Base-by-base conservation (phyloP, 2,329 filamentous ascomycete species). In the Metarhizium rileyi region DNA sequence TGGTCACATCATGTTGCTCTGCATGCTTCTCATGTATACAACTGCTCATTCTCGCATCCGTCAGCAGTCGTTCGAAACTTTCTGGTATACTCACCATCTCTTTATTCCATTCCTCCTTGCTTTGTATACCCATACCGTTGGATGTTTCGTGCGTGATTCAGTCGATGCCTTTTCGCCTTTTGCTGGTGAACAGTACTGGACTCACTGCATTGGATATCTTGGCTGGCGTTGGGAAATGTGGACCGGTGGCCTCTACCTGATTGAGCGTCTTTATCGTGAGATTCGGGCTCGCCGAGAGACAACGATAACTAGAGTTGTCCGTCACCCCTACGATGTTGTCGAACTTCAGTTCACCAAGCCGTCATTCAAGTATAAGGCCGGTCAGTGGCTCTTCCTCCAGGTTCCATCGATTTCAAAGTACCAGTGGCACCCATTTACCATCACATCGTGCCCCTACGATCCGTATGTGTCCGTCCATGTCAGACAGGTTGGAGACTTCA, bases 31-130 rank as follows among this genome's bases (percentile, higher is more conserved):
- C 55, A 98, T 98, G 77, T 98, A 95, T 71, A 98, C 93, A 1
- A 96, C 90, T 0, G 86, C 93, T 3, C 93, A 98, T 64, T 79
- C 86, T 60, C 86, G 88, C 57, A 97, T 98, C 56, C 86, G 93
- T 49, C 91, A 97, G 65, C 93, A 98, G 65, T 95, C 89, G 0
- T 98, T 90, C 63, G 93, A 98, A 71, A 94, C 91, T 0, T 98
- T 98, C 66, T 98, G 93, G 93, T 98, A 98, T 70, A 95, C 90
- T 0, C 93, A 98, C 69, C 93, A 98, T 62, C 79, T 98, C n/a
- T 97, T 97, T 62, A 86, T 98, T 53, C 91, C 93, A 2, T 98
- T 98, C 68, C 71, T 97, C 62, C 76, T 98, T 42, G 91, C 81
- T 43, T 82, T 98, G 58, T 98, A 97, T 69, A 97, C 91, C 12